Conservation (phyloP, 2,329 filamentous ascomycete species). For the Alternaria rosae region DNA sequence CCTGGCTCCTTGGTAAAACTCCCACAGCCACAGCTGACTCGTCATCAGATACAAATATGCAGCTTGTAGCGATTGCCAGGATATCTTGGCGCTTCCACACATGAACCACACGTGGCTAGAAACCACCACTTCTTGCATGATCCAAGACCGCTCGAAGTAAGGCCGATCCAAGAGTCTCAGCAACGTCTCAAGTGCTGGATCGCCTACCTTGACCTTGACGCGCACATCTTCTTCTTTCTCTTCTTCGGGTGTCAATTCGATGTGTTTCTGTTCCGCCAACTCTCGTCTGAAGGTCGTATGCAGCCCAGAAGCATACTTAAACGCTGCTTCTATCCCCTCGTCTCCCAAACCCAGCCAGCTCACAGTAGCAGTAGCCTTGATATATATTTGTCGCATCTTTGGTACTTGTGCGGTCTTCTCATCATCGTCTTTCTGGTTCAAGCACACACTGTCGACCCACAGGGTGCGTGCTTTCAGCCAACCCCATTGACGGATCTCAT, state of each 20-base stretch:
- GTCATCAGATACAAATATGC: neutral
- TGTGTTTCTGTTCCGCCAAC: neutral
- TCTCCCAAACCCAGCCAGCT: neutral
- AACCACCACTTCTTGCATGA: neutral
- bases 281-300: neutral
- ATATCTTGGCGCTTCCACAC: neutral
- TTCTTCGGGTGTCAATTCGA: neutral
- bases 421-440: neutral
- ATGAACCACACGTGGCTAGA: neutral
- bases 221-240: neutral
- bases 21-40: neutral
- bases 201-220: neutral
- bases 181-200: neutral
- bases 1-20: neutral
- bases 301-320: neutral
- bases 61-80: neutral
- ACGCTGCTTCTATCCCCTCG: neutral
- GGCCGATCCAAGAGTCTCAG: neutral
- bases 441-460: neutral
- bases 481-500: neutral
- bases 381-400: neutral
- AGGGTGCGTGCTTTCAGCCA: neutral
- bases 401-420: neutral
- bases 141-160: neutral
- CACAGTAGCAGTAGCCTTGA: neutral